phyloP scores from a whole-genome alignment of 495 filamentous ascomycete genomes.

The Acidiella bohemica region DNA sequence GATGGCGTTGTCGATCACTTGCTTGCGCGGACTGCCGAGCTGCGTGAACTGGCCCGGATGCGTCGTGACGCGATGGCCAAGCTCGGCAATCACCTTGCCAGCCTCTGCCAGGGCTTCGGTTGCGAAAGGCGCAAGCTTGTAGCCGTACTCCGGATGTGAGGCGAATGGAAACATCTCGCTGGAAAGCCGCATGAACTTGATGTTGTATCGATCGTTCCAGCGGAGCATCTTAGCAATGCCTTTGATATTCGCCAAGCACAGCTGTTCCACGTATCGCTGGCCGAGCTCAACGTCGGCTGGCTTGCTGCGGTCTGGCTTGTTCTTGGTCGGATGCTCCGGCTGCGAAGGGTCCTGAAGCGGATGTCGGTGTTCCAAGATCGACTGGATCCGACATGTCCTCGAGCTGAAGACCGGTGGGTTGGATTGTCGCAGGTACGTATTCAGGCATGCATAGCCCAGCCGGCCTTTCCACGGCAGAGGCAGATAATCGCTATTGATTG shows the following conservation, averaged over 20 bases:
- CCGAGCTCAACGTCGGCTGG: constrained; percentile 49
- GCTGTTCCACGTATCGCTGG: constrained; percentile 55
- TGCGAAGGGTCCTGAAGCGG: constrained; percentile 60
- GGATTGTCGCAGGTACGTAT: constrained; percentile 79
- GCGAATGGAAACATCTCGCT: constrained; percentile 98
- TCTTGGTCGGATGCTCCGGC: constrained; percentile 68
- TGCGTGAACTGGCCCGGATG: constrained; percentile 90
- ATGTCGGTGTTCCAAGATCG: constrained; percentile 78
- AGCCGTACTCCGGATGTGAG: constrained; percentile 74
- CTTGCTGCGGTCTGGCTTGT: constrained; percentile 61
- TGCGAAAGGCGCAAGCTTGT: constrained; percentile 77
- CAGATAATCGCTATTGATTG: constrained; percentile 74
- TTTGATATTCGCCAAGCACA: constrained; percentile 69
- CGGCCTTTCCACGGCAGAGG: constrained; percentile 89
- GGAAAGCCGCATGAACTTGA: constrained; percentile 83
- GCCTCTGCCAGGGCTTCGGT: constrained; percentile 61
- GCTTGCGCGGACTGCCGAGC: constrained; percentile 60
- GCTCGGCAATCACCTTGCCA: constrained; percentile 62
- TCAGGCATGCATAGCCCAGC: constrained; percentile 78
- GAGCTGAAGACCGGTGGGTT: constrained; percentile 85
- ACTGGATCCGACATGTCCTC: constrained; percentile 79
- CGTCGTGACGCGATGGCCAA: constrained; percentile 76
- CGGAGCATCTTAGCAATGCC: constrained; percentile 75
- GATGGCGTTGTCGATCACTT: constrained; percentile 61
- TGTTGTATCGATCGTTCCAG: constrained; percentile 89